Percentiles rank a stretch among this genome's conserved stretches.
phyloP scores from a whole-genome alignment of 495 filamentous ascomycete species.

The Parathielavia hyrcaniae region DNA sequence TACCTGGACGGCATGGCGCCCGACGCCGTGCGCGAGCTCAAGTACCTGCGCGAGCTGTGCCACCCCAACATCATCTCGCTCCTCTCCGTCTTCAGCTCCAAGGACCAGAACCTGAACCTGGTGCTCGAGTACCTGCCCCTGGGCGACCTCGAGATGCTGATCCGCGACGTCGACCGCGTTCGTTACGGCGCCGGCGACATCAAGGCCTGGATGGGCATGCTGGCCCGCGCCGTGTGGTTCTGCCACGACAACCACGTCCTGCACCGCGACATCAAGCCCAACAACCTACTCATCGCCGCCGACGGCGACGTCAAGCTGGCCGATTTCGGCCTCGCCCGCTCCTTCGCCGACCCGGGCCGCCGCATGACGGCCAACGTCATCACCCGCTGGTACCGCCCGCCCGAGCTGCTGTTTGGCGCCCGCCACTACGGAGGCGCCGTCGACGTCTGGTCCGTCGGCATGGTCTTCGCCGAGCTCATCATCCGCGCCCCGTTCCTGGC shows the following conservation, averaged over 20 bases:
- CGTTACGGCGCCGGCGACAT: conserved; percentile 68
- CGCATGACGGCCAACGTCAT: conserved; percentile 93
- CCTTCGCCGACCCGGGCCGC: conserved; percentile 79
- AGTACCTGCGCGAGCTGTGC: conserved; percentile 86
- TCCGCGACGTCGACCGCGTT: conserved; percentile 69
- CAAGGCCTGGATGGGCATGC: conserved; percentile 98
- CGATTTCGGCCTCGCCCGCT: conserved; percentile 91
- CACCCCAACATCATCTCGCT: conserved; percentile 94
- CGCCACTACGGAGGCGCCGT: conserved; percentile 84
- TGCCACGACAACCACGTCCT: conserved; percentile 92
- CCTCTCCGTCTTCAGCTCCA: conserved; percentile 84
- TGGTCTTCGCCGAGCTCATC: conserved; percentile 87
- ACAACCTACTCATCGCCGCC: conserved; percentile 90
- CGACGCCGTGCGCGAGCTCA: conserved; percentile 93
- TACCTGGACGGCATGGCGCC: conserved; percentile 76
- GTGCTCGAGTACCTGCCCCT: conserved; percentile 88
- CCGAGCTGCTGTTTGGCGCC: conserved; percentile 86
- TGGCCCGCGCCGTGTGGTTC: conserved; percentile 87
- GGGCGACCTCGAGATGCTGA: conserved; percentile 89
- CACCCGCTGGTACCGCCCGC: conserved; percentile 93
- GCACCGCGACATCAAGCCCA: conserved; percentile 98
- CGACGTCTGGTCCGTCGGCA: conserved; percentile 91
- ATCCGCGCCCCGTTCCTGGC: conserved; percentile 73
- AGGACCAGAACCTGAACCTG: conserved; percentile 83
- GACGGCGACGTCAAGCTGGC: conserved; percentile 92